Percentiles rank a stretch among this genome's conserved stretches.
Evolutionary conservation across 257 asterid genomes (phyloP).

Genomic region (Scutellaria baicalensis): DNA sequence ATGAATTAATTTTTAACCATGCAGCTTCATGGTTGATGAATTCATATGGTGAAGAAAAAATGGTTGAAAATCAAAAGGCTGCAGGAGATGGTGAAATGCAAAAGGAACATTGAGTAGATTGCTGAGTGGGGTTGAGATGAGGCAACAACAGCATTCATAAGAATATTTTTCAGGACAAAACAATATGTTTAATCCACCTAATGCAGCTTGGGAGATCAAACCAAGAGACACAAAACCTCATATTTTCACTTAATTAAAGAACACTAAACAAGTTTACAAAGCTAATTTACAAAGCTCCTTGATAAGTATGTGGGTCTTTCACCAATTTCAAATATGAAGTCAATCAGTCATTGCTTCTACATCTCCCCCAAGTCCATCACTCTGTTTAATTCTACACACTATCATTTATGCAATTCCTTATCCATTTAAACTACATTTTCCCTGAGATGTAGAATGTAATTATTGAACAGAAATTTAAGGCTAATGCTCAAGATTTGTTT

Average conservation of each 20-base stretch:
- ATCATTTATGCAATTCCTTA: background rate
- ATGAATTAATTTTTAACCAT: background rate
- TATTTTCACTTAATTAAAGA: background rate
- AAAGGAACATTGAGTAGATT: background rate
- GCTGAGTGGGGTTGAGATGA: background rate
- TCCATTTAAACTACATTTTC: background rate
- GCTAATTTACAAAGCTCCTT: background rate
- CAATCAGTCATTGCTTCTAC: background rate
- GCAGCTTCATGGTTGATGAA: background rate
- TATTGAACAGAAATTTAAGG: background rate
- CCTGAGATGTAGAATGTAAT: background rate
- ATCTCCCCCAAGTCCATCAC: background rate
- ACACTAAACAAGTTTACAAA: background rate
- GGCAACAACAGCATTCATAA: background rate
- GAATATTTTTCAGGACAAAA: background rate
- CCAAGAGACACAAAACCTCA: background rate
- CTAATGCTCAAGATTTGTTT: background rate
- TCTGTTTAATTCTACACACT: background rate
- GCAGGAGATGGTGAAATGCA: background rate
- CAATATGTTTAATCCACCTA: background rate
- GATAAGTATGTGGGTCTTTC: background rate
- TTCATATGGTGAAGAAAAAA: background rate
- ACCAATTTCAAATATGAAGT: background rate
- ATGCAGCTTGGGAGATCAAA: background rate
- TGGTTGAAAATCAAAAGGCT: background rate